phyloP scores from a whole-genome alignment of 225 moss, liverwort and hornwort genomes.

The Bryum argenteum region DNA sequence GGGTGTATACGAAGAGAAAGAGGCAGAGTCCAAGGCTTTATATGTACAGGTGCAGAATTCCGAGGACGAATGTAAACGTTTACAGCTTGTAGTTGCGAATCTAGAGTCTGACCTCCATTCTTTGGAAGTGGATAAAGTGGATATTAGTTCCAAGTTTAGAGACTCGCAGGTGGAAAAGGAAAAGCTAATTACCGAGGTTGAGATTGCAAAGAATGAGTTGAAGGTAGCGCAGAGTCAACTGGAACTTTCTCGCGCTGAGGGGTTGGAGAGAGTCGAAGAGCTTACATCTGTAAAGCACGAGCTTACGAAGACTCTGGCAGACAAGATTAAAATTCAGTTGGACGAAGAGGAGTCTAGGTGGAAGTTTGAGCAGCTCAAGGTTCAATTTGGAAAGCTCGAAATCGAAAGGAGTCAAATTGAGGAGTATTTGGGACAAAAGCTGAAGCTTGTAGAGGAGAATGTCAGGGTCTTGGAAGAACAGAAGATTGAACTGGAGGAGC shows the following conservation, averaged over 20 bases:
- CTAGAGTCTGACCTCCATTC: slow-evolving; percentile 37
- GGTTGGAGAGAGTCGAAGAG: slow-evolving; percentile 30
- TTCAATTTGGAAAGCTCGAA: slow-evolving; percentile 28
- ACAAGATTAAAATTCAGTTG: slow-evolving; percentile 24
- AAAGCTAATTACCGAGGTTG: slow-evolving; percentile 46
- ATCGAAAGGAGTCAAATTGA: slow-evolving; percentile 29
- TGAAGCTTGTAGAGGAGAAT: slow-evolving; percentile 30
- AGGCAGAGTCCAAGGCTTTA: slow-evolving; percentile 23
- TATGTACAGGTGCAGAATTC: slow-evolving; percentile 25
- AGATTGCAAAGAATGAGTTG: slow-evolving; percentile 40
- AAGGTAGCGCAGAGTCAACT: slow-evolving; percentile 35
- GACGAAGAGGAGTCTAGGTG: slow-evolving; percentile 36
- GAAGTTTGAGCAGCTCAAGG: slow-evolving; percentile 31
- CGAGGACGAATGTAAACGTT: slow-evolving; percentile 41
- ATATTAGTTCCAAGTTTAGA: slow-evolving; percentile 35
- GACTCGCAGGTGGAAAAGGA: slow-evolving; percentile 42
- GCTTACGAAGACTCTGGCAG: slow-evolving; percentile 34
- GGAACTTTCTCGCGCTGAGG: slow-evolving; percentile 26
- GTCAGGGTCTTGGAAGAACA: slow-evolving; percentile 28
- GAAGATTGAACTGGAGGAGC: slow-evolving; percentile 19
- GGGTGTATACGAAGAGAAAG: slow-evolving; percentile 31
- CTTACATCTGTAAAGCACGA: slow-evolving; percentile 34
- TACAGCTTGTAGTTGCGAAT: slow-evolving; percentile 31
- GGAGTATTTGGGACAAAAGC: slow-evolving; percentile 29
- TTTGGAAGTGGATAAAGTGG: slow-evolving; percentile 32